Evolutionary conservation across 2,329 filamentous ascomycete species (phyloP).

Genomic region (Endoconidiophora laricicola): DNA sequence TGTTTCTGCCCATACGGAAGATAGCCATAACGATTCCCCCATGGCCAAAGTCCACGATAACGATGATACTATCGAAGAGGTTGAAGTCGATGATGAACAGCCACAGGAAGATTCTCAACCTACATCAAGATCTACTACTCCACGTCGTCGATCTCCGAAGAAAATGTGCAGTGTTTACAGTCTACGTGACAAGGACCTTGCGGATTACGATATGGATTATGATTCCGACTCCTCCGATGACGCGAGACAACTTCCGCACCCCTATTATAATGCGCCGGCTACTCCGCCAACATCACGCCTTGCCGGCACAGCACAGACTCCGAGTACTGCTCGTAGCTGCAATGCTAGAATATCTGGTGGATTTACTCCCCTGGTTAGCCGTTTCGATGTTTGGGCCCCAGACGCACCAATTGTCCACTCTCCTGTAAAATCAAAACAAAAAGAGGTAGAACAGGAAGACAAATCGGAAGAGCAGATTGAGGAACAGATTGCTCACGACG

Average conservation of each 20-base stretch:
- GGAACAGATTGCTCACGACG: not conserved
- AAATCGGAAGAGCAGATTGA: not conserved
- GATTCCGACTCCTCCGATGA: constrained; percentile 37
- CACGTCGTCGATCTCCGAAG: constrained; percentile 11
- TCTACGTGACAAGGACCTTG: constrained; percentile 29
- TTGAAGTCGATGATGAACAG: not conserved
- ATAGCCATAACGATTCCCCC: not conserved
- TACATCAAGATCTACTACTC: not conserved
- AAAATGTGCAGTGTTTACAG: constrained; percentile 11
- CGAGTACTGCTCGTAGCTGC: constrained; percentile 17
- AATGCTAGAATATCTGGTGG: constrained; percentile 27
- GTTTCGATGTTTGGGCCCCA: constrained; percentile 46
- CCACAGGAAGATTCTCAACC: not conserved
- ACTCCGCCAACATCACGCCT: constrained; percentile 29
- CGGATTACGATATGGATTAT: constrained; percentile 20
- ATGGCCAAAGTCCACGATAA: not conserved
- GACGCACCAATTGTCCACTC: constrained; percentile 30
- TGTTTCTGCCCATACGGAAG: not conserved
- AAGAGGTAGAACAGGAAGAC: not conserved
- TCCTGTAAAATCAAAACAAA: not conserved
- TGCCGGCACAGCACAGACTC: constrained; percentile 3
- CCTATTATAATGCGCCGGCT: constrained; percentile 15
- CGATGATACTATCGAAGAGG: not conserved
- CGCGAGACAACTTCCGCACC: constrained; percentile 5
- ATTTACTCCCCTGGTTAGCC: constrained; percentile 46